These are phyloP conservation scores for Wickerhamomyces ciferrii DNA, from an alignment of 805 yeast species.

Conservation along the genomic window DNA sequence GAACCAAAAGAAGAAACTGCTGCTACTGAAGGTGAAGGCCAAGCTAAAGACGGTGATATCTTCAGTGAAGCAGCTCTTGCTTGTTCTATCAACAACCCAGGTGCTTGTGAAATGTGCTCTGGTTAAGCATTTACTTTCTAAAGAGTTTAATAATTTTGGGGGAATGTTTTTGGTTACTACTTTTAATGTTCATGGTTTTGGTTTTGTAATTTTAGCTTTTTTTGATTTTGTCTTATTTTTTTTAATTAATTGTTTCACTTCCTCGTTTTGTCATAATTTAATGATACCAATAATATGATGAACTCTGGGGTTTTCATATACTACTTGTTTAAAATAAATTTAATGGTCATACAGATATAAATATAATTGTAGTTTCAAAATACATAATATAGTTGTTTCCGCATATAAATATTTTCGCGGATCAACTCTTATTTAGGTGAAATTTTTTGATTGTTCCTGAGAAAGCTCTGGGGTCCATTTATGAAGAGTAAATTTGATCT, in stretches of 20 bases:
- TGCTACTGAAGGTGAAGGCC: conserved; percentile 33
- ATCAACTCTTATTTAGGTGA: background rate
- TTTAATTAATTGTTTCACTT: background rate
- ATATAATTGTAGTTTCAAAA: background rate
- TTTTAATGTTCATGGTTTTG: background rate
- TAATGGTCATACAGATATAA: background rate
- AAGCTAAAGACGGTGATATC: conserved; percentile 42
- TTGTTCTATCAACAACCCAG: conserved; percentile 96
- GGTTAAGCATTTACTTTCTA: conserved; percentile 45
- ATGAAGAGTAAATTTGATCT: too few species aligned
- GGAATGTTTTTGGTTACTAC: background rate
- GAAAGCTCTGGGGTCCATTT: too few species aligned
- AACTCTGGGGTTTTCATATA: background rate
- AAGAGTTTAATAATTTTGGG: too few species aligned
- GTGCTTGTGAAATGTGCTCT: conserved; percentile 98
- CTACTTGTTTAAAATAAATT: background rate
- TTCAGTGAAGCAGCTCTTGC: conserved; percentile 92
- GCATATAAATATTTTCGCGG: too few species aligned
- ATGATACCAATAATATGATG: background rate
- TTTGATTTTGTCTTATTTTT: background rate
- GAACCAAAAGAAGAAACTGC: conserved; percentile 20
- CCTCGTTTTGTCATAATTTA: background rate
- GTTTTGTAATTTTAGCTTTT: background rate
- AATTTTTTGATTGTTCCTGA: background rate
- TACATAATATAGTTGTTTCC: too few species aligned